A percentile compares a stretch with the other conserved stretches of the same genome.
Conservation (phyloP, 2,329 filamentous ascomycete species). For the Aspergillus sp. region DNA sequence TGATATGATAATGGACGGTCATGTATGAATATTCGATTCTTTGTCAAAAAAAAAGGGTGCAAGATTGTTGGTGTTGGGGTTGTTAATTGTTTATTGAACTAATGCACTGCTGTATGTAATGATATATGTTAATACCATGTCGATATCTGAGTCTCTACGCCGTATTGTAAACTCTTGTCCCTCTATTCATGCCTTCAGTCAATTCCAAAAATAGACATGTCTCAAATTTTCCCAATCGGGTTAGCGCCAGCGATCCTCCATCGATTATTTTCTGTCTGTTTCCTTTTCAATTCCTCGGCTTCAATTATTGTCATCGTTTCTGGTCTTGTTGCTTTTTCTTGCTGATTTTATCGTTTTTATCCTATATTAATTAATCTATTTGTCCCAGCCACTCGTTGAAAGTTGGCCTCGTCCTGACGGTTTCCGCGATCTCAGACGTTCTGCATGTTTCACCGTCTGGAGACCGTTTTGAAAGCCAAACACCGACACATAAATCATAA, state of each 20-base stretch:
- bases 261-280: constrained; percentile 5
- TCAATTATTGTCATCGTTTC: constrained; percentile 3
- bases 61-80: too few relatives aligned
- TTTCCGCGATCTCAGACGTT: constrained; percentile 4
- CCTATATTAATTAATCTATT: background rate
- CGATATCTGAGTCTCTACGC: too few relatives aligned
- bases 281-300: constrained; percentile 3
- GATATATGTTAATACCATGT: too few relatives aligned
- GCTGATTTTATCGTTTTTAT: constrained; percentile 1
- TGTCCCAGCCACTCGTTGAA: background rate
- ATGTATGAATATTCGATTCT: too few relatives aligned
- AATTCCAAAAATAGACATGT: constrained; percentile 18
- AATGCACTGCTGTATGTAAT: too few relatives aligned
- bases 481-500: background rate
- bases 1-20: background rate
- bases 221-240: constrained; percentile 10
- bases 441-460: constrained; percentile 13
- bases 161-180: too few relatives aligned
- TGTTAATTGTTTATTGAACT: too few relatives aligned
- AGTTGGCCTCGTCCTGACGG: too few relatives aligned
- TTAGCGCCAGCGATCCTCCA: background rate
- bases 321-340: constrained; percentile 4
- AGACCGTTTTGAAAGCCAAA: background rate
- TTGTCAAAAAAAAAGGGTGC: too few relatives aligned
- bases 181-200: constrained; percentile 1